Base-by-base conservation (phyloP, 257 asterid species). In the Capsicum pubescens region DNA sequence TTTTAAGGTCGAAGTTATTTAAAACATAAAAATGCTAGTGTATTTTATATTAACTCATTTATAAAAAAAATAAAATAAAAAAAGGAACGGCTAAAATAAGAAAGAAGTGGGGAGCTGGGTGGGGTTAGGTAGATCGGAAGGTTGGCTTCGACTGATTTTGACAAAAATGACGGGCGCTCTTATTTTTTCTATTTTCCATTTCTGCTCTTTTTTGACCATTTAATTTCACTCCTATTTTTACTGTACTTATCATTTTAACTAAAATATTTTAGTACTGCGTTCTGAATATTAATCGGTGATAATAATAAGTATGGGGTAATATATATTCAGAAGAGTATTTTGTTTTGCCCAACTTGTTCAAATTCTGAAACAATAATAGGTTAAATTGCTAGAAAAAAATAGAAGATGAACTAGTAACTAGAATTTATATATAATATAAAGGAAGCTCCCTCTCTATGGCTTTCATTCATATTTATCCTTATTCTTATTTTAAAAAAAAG, bases 111-210 rank as follows among this genome's bases (percentile, higher is more conserved):
- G 58, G 60, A 77, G 66, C 26, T 26, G 55, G 55, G 8, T 70
- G 26, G 80, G 44, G 89, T 81, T 89, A 77, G 91, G 91, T 92
- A 72, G 86, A 86, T 74, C 80, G 83, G 32, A 68, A 3, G 90
- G 90, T 81, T 84, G 89, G 88, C 90, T 87, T 82, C 42, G 85
- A 84, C 88, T 39, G 11, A 72, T 46, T n/a, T 46, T 19, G 59
- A 72, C 80, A 72, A 72, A 72, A 72, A 72, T 72, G 59, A 72
- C 16, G 59, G 59, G 7, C 80, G 11, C 4, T 58, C 59, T 48
- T 2, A 0, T n/a, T n/a, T 16, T 42, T 9, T 44, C 13, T 70
- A 8, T 44, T 44, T 5, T 46, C 2, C 5, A 17, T 71, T 46
- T 2, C 15, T 9, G 35, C 5, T 44, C 36, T 46, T 2, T 72